These are phyloP conservation scores for Coniferiporia sulphurascens DNA, from an alignment of 1,284 basidiomycete species.

Conservation along the genomic window DNA sequence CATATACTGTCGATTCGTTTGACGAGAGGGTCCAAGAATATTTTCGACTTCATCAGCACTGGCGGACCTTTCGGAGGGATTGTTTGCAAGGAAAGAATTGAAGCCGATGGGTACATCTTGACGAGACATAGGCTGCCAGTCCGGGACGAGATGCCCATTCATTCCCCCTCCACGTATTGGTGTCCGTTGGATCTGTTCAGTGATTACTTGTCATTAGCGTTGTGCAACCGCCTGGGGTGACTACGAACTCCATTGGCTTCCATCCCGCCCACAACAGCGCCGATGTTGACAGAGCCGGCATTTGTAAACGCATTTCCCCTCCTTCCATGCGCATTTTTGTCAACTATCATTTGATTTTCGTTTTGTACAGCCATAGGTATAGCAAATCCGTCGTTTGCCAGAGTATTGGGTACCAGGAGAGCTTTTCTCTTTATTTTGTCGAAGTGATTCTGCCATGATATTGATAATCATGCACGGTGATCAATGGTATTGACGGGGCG, in stretches of 20 bases:
- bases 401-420: slow-evolving; percentile 41
- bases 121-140: slow-evolving; percentile 14
- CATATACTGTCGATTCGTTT: slow-evolving; percentile 17
- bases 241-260: slow-evolving; percentile 55
- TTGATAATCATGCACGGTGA: background rate
- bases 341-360: slow-evolving; percentile 20
- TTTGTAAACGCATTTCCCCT: slow-evolving; percentile 22
- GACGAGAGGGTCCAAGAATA: slow-evolving; percentile 36
- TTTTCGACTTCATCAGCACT: slow-evolving; percentile 68
- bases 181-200: slow-evolving; percentile 19
- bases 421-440: slow-evolving; percentile 77
- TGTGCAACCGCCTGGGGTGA: background rate
- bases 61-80: slow-evolving; percentile 57
- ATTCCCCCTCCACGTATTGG: slow-evolving; percentile 9
- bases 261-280: slow-evolving; percentile 62
- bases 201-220: background rate
- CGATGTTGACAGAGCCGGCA: slow-evolving; percentile 39
- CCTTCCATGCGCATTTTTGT: slow-evolving; percentile 16
- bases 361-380: slow-evolving; percentile 12
- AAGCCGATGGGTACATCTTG: background rate
- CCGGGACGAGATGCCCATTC: slow-evolving; percentile 3
- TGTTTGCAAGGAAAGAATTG: slow-evolving; percentile 8
- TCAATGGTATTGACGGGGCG: slow-evolving; percentile 1
- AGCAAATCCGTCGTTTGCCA: slow-evolving; percentile 14
- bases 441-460: slow-evolving; percentile 47